phyloP scores from a whole-genome alignment of 2,329 filamentous ascomycete species.

The Elsinoe australis region DNA sequence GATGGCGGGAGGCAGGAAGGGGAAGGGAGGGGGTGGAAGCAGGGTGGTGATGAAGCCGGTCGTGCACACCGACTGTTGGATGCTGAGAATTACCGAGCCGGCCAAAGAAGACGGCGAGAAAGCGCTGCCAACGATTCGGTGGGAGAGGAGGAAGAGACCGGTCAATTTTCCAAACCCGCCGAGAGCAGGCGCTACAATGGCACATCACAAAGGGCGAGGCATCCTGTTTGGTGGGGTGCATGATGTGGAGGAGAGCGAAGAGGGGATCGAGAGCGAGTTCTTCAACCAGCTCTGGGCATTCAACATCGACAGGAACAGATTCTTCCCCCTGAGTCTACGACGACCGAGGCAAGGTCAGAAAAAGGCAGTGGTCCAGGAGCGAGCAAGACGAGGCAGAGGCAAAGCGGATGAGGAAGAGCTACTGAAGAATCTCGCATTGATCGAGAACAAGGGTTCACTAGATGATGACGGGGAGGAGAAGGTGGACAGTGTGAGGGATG shows the following conservation, averaged over 20 bases:
- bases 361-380: slow-evolving; percentile 42
- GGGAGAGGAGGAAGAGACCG: slow-evolving; percentile 89
- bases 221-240: slow-evolving; percentile 93
- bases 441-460: slow-evolving; percentile 66
- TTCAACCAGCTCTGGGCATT: slow-evolving; percentile 88
- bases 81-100: slow-evolving; percentile 71
- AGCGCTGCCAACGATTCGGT: slow-evolving; percentile 65
- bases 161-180: slow-evolving; percentile 78
- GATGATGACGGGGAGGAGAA: slow-evolving; percentile 39
- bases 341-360: slow-evolving; percentile 62
- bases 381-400: slow-evolving; percentile 57
- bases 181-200: slow-evolving; percentile 86
- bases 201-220: slow-evolving; percentile 84
- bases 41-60: slow-evolving; percentile 75
- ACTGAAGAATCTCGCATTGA: slow-evolving; percentile 72
- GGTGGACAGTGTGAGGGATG: slow-evolving; percentile 24
- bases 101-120: slow-evolving; percentile 57
- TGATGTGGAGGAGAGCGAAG: slow-evolving; percentile 40
- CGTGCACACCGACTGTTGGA: slow-evolving; percentile 93
- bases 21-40: slow-evolving; percentile 45
- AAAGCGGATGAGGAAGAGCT: slow-evolving; percentile 91
- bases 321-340: slow-evolving; percentile 74
- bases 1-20: slow-evolving; percentile 55
- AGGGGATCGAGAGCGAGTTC: slow-evolving; percentile 95
- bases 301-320: slow-evolving; percentile 92